Evolutionary conservation across 1,284 basidiomycete species (phyloP), one percentile per base, ranked within the genome.

Genomic region (Volvariella volvacea): DNA sequence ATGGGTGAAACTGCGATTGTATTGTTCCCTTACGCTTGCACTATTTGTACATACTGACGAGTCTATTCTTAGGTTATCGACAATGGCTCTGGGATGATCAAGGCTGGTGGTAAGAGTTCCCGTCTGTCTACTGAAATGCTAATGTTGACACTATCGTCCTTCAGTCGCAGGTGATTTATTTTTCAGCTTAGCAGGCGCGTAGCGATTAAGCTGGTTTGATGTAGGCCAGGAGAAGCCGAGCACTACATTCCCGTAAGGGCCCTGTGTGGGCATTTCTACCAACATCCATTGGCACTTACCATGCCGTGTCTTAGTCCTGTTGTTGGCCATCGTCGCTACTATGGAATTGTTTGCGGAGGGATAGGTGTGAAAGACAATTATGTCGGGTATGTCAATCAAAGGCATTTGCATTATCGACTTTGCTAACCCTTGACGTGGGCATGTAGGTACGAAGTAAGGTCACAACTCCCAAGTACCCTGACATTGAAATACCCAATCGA

Each of bases 391-490:
- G 28, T 36, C 39, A 44, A 45, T 28, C 28, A 38, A 28, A 28
- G 40, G 34, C 9, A 41, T 38, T n/a, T 31, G 21, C 19, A 19
- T 3, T 22, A 33, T 21, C 53, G 28, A 51, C 38, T 12, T 36
- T 15, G 16, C 22, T 17, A 34, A 4, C 38, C n/a, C n/a, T n/a
- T n/a, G n/a, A n/a, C n/a, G n/a, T n/a, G n/a, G n/a, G n/a, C n/a
- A n/a, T n/a, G n/a, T n/a, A n/a, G n/a, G n/a, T n/a, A n/a, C n/a
- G n/a, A n/a, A n/a, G 37, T 41, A 2, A 55, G 87, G 84, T 64
- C 91, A 94, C 61, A 91, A 94, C 71, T 92, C 92, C 43, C 92
- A 94, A 70, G 91, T 81, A 92, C 94, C 70, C 73, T 96, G 52
- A 92, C 89, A 52, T 76, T 96, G 67, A 93, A 76, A 74, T 92